Conservation (phyloP, 108 stramenopile genomes). For the Chaetoceros muelleri region DNA sequence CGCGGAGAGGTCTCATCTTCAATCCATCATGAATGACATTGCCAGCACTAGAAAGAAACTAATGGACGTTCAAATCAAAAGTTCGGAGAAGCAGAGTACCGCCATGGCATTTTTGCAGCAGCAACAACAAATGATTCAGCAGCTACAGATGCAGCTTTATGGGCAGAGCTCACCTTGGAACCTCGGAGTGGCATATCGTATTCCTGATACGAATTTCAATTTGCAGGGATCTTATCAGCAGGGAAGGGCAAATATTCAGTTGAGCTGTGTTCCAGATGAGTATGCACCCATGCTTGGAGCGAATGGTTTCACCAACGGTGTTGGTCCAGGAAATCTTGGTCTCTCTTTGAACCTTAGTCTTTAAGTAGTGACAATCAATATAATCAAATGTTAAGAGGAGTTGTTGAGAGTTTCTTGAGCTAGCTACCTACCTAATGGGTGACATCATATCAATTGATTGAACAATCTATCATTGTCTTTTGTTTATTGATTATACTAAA, state of each 20-base stretch:
- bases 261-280: slow-evolving; percentile 95
- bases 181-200: slow-evolving; percentile 90
- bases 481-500: too few relatives aligned
- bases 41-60: slow-evolving; percentile 73
- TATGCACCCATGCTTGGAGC: slow-evolving; percentile 91
- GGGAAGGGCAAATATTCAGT: slow-evolving; percentile 85
- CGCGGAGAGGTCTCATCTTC: slow-evolving; percentile 60
- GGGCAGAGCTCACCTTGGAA: slow-evolving; percentile 90
- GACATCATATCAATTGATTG: too few relatives aligned
- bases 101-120: slow-evolving; percentile 91
- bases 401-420: too few relatives aligned
- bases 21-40: slow-evolving; percentile 79
- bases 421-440: too few relatives aligned
- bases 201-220: slow-evolving; percentile 95
- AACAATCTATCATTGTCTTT: too few relatives aligned
- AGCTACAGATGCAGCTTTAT: slow-evolving; percentile 89
- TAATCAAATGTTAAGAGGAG: neutral
- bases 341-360: slow-evolving; percentile 91
- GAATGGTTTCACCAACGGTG: slow-evolving; percentile 94
- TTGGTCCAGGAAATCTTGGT: slow-evolving; percentile 94
- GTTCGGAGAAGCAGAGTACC: slow-evolving; percentile 78
- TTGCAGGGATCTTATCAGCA: slow-evolving; percentile 90
- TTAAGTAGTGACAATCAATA: slow-evolving; percentile 14
- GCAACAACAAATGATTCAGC: slow-evolving; percentile 94
- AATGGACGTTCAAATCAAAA: slow-evolving; percentile 60